phyloP scores from a whole-genome alignment of 108 stramenopile species.

The Discostella stelligeroides region DNA sequence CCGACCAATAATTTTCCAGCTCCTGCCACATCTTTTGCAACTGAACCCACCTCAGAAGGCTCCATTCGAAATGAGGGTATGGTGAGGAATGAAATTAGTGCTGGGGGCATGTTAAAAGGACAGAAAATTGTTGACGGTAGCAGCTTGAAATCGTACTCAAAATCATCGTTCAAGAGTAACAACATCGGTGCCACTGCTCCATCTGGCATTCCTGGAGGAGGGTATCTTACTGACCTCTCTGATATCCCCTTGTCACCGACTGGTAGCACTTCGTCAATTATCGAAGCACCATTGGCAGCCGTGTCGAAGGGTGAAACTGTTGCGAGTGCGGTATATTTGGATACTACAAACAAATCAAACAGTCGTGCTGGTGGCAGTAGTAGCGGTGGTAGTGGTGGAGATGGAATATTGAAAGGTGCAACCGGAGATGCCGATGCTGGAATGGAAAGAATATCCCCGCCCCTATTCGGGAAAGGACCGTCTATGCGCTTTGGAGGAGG shows the following conservation, averaged over 20 bases:
- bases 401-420: background rate
- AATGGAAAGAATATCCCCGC: background rate
- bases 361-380: background rate
- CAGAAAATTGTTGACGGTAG: background rate
- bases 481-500: background rate
- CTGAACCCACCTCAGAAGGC: too few relatives aligned
- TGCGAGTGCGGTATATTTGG: background rate
- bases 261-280: too few relatives aligned
- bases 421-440: background rate
- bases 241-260: too few relatives aligned
- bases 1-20: too few relatives aligned
- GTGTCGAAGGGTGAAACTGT: background rate
- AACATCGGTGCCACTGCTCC: background rate
- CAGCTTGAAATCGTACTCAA: background rate
- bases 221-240: background rate
- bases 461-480: background rate
- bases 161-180: conserved; percentile 1
- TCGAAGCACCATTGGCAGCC: background rate
- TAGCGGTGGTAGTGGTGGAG: background rate
- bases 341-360: background rate
- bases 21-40: too few relatives aligned
- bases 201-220: background rate
- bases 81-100: too few relatives aligned
- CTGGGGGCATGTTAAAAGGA: conserved; percentile 7
- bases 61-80: too few relatives aligned